These are phyloP conservation scores for Wickerhamiella bombiphila DNA, from an alignment of 805 yeast genomes.

Conservation along the genomic window DNA sequence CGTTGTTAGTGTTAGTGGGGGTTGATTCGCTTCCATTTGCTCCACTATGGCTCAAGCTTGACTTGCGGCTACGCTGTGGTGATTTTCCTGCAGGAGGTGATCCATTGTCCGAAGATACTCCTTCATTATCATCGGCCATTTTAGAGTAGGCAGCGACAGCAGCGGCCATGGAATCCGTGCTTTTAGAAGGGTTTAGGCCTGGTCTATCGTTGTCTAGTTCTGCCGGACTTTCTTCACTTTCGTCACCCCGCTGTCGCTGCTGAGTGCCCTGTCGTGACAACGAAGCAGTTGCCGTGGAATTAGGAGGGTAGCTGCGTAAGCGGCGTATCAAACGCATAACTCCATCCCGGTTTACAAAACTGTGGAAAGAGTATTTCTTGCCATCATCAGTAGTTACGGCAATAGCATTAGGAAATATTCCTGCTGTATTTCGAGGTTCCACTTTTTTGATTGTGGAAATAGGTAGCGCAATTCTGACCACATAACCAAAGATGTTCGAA, in stretches of 20 bases:
- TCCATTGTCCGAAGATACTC: background rate
- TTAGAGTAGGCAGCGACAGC: background rate
- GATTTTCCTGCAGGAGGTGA: background rate
- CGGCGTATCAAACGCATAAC: slow-evolving; percentile 49
- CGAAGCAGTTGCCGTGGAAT: slow-evolving; percentile 2
- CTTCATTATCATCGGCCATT: background rate
- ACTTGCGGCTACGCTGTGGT: background rate
- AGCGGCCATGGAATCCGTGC: background rate
- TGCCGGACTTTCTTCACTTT: background rate
- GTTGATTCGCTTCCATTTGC: too few species aligned
- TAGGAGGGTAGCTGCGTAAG: slow-evolving; percentile 15
- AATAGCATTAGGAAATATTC: slow-evolving; percentile 83
- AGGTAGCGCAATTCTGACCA: slow-evolving; percentile 61
- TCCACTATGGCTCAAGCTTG: background rate
- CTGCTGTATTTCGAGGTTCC: slow-evolving; percentile 77
- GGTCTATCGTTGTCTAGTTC: background rate
- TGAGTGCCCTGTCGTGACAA: background rate
- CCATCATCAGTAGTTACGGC: slow-evolving; percentile 12
- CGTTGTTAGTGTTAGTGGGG: too few species aligned
- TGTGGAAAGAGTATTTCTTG: slow-evolving; percentile 66
- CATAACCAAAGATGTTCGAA: slow-evolving; percentile 81
- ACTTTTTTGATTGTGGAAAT: slow-evolving; percentile 54
- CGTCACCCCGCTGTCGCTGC: background rate
- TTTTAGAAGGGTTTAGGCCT: background rate
- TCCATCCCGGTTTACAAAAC: slow-evolving; percentile 68